Percentiles rank a stretch among this genome's conserved stretches.
phyloP scores from a whole-genome alignment of 371 early-diverging fungal genomes.

The Mucor plumbeus region DNA sequence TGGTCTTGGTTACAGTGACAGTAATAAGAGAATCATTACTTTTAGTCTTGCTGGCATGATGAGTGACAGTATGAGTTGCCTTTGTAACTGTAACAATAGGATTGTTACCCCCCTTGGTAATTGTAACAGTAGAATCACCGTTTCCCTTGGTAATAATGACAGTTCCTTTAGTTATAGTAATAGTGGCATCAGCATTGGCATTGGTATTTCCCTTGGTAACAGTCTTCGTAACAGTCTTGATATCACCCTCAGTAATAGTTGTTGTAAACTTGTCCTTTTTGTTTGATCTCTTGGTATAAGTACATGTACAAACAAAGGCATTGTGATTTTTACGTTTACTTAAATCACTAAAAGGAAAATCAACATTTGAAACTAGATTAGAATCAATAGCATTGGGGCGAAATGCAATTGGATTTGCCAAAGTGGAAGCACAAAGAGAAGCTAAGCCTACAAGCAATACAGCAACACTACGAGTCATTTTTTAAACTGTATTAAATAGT shows the following conservation, averaged over 20 bases:
- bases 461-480: background rate
- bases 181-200: no score
- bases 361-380: background rate
- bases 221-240: background rate
- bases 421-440: background rate
- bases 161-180: no score
- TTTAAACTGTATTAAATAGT: background rate
- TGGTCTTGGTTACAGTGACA: slow-evolving; percentile 1
- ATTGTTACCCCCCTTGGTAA: background rate
- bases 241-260: background rate
- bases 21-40: background rate
- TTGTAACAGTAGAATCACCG: background rate
- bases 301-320: background rate
- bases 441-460: background rate
- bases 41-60: slow-evolving; percentile 1
- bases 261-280: background rate
- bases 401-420: background rate
- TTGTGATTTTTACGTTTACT: background rate
- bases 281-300: background rate
- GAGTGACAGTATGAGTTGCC: background rate
- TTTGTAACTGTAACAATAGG: background rate
- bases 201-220: background rate
- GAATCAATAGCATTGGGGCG: background rate
- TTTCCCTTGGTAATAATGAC: background rate
- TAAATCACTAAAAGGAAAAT: background rate